These are phyloP conservation scores for Penicillium psychrofluorescens DNA, from an alignment of 495 filamentous ascomycete species.

Conservation along the genomic window DNA sequence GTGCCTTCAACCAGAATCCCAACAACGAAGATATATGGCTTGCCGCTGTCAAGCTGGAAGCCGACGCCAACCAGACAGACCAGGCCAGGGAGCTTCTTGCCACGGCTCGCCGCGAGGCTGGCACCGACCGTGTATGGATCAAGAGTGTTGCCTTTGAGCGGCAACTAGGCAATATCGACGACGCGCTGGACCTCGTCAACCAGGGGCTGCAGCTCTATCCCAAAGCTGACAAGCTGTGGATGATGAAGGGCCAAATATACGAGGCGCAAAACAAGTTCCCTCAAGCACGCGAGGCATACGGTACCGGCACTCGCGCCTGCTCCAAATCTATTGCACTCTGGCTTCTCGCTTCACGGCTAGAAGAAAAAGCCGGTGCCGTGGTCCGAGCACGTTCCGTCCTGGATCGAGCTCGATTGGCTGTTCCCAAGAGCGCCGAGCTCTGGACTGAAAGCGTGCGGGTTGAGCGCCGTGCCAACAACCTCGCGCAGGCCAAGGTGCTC, in stretches of 20 bases:
- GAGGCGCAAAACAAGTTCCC: conserved; percentile 66
- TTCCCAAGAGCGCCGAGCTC: conserved; percentile 76
- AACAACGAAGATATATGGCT: conserved; percentile 98
- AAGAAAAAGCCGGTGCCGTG: conserved; percentile 75
- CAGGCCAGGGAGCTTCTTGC: conserved; percentile 74
- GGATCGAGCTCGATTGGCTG: conserved; percentile 77
- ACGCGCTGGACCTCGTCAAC: conserved; percentile 77
- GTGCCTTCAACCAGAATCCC: conserved; percentile 86
- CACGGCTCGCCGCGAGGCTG: conserved; percentile 75
- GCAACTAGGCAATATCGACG: conserved; percentile 68
- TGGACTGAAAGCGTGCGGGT: conserved; percentile 90
- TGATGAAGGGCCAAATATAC: conserved; percentile 99
- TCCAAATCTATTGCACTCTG: conserved; percentile 78
- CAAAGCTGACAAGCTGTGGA: conserved; percentile 81
- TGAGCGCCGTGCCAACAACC: conserved; percentile 82
- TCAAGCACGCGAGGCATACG: conserved; percentile 87
- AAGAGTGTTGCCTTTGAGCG: conserved; percentile 90
- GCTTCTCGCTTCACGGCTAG: conserved; percentile 79
- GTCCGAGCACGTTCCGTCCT: conserved; percentile 91
- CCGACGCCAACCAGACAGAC: conserved; percentile 71
- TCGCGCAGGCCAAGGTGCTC: conserved; percentile 72
- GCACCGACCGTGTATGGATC: conserved; percentile 94
- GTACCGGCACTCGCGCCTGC: conserved; percentile 79
- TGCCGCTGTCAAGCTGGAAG: conserved; percentile 89
- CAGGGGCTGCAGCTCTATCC: conserved; percentile 87